These are phyloP conservation scores for Gypsophila paniculata DNA, from an alignment of 179 eudicot genomes.

Conservation along the genomic window DNA sequence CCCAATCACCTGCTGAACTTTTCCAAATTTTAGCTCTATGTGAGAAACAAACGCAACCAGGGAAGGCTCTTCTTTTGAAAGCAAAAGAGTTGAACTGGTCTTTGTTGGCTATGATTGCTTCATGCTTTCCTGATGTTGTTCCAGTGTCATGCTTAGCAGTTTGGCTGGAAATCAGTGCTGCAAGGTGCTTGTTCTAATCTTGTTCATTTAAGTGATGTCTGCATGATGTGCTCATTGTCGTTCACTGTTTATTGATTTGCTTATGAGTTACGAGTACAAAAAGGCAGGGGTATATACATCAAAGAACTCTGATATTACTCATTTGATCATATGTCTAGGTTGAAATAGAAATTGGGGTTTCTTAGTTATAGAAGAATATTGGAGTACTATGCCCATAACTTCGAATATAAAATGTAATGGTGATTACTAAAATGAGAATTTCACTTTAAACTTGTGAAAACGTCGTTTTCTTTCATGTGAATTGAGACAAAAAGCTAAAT, in stretches of 20 bases:
- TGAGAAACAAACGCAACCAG: slow-evolving; percentile 74
- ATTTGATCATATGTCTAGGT: neutral
- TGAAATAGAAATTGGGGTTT: too few relatives aligned
- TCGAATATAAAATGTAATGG: too few relatives aligned
- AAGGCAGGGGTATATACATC: too few relatives aligned
- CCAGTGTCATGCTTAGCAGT: slow-evolving; percentile 76
- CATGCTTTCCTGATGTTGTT: slow-evolving; percentile 90
- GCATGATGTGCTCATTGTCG: neutral
- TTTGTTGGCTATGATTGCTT: slow-evolving; percentile 80
- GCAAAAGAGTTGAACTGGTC: slow-evolving; percentile 94
- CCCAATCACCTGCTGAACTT: slow-evolving; percentile 57
- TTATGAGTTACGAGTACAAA: too few relatives aligned
- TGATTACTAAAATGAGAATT: neutral
- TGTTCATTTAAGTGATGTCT: neutral
- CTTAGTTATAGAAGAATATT: too few relatives aligned
- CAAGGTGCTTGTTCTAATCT: slow-evolving; percentile 49
- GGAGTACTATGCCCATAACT: too few relatives aligned
- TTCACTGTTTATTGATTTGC: neutral
- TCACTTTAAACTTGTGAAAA: neutral
- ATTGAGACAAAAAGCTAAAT: neutral
- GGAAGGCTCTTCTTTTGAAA: slow-evolving; percentile 72
- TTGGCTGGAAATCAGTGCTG: slow-evolving; percentile 94
- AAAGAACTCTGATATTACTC: neutral
- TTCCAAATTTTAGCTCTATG: slow-evolving; percentile 82
- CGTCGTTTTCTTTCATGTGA: neutral